Conservation (phyloP, 768 basidiomycete genomes). For the Rubroboletus satanas region DNA sequence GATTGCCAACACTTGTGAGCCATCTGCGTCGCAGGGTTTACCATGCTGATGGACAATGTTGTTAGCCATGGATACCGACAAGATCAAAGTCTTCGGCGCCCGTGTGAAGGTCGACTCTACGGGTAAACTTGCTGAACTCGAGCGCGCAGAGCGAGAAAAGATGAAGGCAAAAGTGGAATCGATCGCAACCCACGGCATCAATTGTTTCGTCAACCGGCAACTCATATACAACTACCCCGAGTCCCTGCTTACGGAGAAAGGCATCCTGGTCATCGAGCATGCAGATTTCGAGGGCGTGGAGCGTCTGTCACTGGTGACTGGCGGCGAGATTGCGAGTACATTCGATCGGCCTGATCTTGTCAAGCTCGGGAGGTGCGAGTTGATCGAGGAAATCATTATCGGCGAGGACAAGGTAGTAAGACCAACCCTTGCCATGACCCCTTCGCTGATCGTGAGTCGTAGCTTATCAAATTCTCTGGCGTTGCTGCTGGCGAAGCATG, state of each 20-base stretch:
- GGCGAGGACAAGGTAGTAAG: conserved; percentile 90
- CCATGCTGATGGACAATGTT: neutral
- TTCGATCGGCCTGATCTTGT: conserved; percentile 92
- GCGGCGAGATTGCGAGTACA: conserved; percentile 94
- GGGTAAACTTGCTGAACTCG: conserved; percentile 95
- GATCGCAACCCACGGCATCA: conserved; percentile 93
- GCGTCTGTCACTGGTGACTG: conserved; percentile 90
- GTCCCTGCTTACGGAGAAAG: conserved; percentile 88
- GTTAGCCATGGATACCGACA: conserved; percentile 98
- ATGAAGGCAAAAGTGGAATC: conserved; percentile 98
- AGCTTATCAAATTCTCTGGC: conserved; percentile 99
- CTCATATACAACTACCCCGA: conserved; percentile 99
- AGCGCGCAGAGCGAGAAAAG: conserved; percentile 96
- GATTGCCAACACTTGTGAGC: conserved; percentile 95
- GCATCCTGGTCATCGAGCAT: conserved; percentile 95
- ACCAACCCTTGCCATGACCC: neutral
- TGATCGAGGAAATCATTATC: conserved; percentile 99
- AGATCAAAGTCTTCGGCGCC: conserved; percentile 99
- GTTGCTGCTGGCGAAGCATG: conserved; percentile 97
- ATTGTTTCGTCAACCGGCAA: conserved; percentile 96
- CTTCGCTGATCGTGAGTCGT: conserved; percentile 2
- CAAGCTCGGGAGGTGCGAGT: conserved; percentile 87
- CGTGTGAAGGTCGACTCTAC: conserved; percentile 94
- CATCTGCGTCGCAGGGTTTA: neutral
- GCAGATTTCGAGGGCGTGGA: conserved; percentile 99